Percentiles rank a stretch among this genome's conserved stretches.
phyloP scores from a whole-genome alignment of 306 rosid genomes.

The Cicer pinnatifidum region DNA sequence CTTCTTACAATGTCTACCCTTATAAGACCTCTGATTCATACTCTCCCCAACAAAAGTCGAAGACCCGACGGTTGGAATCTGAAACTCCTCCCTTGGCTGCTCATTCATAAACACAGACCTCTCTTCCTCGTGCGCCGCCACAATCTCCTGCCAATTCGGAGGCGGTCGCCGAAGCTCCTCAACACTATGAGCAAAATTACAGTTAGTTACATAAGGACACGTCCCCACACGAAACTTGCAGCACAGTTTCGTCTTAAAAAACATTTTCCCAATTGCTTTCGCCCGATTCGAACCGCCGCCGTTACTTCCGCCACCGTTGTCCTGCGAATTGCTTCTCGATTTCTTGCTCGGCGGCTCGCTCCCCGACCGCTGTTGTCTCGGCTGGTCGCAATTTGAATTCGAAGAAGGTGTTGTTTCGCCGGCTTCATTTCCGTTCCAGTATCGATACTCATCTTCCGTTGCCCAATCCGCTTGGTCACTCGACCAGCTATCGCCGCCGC shows the following conservation, averaged over 20 bases:
- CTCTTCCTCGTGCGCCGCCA: slow-evolving; percentile 95
- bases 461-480: slow-evolving; percentile 89
- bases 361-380: slow-evolving; percentile 71
- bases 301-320: slow-evolving; percentile 29
- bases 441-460: slow-evolving; percentile 89
- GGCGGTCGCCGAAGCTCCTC: slow-evolving; percentile 98
- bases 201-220: slow-evolving; percentile 86
- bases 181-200: slow-evolving; percentile 96
- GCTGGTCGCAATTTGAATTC: slow-evolving; percentile 65
- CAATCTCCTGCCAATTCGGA: slow-evolving; percentile 96
- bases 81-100: slow-evolving; percentile 86
- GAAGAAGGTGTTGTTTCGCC: slow-evolving; percentile 65
- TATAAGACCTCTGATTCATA: slow-evolving; percentile 69
- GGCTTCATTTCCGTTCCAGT: slow-evolving; percentile 64
- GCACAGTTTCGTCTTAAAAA: slow-evolving; percentile 95
- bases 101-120: slow-evolving; percentile 40
- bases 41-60: slow-evolving; percentile 55
- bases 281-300: slow-evolving; percentile 41
- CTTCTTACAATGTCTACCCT: slow-evolving; percentile 97
- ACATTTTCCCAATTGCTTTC: slow-evolving; percentile 94
- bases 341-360: slow-evolving; percentile 89
- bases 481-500: slow-evolving; percentile 68
- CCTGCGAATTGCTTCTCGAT: slow-evolving; percentile 69
- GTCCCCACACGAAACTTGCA: slow-evolving; percentile 95
- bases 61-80: slow-evolving; percentile 79